Evolutionary conservation across 331 rosid genomes (phyloP).

Genomic region (Pyracantha coccinea): DNA sequence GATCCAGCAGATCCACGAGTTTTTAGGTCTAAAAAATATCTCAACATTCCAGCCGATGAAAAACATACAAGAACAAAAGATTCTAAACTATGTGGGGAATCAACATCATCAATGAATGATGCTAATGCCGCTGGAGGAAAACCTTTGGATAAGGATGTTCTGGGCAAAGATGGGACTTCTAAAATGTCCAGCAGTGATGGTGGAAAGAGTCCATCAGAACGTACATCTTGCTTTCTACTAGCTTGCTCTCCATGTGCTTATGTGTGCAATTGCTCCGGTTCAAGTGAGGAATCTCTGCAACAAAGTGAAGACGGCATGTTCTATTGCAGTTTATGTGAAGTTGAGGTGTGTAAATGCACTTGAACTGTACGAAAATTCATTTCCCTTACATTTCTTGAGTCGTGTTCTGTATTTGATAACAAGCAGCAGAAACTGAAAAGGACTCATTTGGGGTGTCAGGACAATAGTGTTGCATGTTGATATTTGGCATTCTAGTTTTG

Average conservation of each 20-base stretch:
- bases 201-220: slow-evolving; percentile 27
- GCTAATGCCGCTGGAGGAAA: slow-evolving; percentile 53
- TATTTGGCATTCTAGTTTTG: slow-evolving; percentile 6
- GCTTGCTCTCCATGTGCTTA: slow-evolving; percentile 70
- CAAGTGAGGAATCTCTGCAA: slow-evolving; percentile 53
- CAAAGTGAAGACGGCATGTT: slow-evolving; percentile 95
- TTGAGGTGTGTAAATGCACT: slow-evolving; percentile 64
- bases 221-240: slow-evolving; percentile 41
- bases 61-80: slow-evolving; percentile 39
- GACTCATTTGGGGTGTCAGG: background rate
- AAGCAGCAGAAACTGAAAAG: background rate
- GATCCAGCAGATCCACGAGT: slow-evolving; percentile 98
- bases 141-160: slow-evolving; percentile 43
- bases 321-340: slow-evolving; percentile 97
- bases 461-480: slow-evolving; percentile 5
- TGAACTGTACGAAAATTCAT: background rate
- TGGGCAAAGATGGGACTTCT: slow-evolving; percentile 38
- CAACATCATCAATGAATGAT: slow-evolving; percentile 54
- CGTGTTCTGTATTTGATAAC: slow-evolving; percentile 4
- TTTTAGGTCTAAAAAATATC: slow-evolving; percentile 83
- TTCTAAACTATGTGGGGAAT: slow-evolving; percentile 62
- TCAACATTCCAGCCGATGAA: slow-evolving; percentile 44
- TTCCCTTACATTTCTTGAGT: background rate
- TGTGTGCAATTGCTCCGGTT: slow-evolving; percentile 41
- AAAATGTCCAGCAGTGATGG: slow-evolving; percentile 28